These are phyloP conservation scores for Aspergillus ostianus DNA, from an alignment of 495 filamentous ascomycete species.

Conservation along the genomic window DNA sequence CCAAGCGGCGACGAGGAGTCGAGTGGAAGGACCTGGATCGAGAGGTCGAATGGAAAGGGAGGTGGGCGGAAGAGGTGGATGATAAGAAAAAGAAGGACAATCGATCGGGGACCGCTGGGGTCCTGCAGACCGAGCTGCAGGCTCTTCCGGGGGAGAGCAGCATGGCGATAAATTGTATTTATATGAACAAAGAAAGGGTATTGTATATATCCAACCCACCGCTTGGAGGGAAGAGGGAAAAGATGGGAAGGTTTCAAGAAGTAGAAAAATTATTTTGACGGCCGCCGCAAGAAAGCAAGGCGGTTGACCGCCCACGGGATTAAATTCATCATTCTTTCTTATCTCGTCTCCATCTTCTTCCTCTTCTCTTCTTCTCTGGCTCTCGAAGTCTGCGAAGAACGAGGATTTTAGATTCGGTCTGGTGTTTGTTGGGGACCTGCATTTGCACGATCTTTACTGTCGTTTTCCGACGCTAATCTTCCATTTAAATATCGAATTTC, in stretches of 20 bases:
- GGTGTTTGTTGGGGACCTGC: not conserved
- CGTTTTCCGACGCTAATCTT: not conserved
- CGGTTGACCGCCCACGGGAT: not conserved
- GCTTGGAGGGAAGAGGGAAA: conserved; percentile 4
- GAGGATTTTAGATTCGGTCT: not conserved
- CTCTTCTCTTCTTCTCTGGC: not conserved
- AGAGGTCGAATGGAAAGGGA: conserved; percentile 11
- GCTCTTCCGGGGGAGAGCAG: conserved; percentile 33
- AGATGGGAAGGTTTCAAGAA: conserved; percentile 8
- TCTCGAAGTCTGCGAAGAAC: not conserved
- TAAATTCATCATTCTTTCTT: not conserved
- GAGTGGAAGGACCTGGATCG: conserved; percentile 31
- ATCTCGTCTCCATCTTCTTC: not conserved
- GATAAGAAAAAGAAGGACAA: conserved; percentile 14
- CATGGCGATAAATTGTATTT: conserved; percentile 25
- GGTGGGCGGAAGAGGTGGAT: conserved; percentile 10
- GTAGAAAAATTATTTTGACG: not conserved
- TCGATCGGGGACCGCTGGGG: conserved; percentile 31
- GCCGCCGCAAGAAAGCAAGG: not conserved
- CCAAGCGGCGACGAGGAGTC: conserved; percentile 19
- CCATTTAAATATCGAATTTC: not conserved
- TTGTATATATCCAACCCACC: conserved; percentile 10
- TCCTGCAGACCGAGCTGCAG: conserved; percentile 42
- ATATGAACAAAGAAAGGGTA: not conserved
- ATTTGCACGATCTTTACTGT: not conserved